Conservation (phyloP, 805 yeast genomes). For the Wickerhamiella lipophila region DNA sequence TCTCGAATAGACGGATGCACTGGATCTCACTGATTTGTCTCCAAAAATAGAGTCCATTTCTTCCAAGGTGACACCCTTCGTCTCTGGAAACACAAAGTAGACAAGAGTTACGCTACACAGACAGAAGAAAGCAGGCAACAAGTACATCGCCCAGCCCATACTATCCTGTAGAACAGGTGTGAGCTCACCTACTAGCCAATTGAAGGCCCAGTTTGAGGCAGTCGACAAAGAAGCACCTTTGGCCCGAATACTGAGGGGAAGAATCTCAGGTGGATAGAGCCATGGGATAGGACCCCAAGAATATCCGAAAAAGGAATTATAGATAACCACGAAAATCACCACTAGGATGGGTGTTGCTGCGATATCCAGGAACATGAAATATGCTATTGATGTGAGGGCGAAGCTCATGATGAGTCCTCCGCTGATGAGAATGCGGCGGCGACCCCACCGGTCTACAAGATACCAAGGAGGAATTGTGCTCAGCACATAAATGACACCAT, state of each 20-base stretch:
- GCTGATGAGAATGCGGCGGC: slow-evolving; percentile 66
- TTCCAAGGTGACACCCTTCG: slow-evolving; percentile 76
- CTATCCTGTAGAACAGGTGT: slow-evolving; percentile 72
- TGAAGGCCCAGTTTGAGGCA: slow-evolving; percentile 87
- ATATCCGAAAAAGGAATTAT: slow-evolving; percentile 71
- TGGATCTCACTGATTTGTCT: slow-evolving; percentile 34
- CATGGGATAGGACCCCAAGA: slow-evolving; percentile 95
- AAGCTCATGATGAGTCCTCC: slow-evolving; percentile 75
- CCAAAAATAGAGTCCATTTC: slow-evolving; percentile 89
- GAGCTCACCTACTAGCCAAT: slow-evolving; percentile 83
- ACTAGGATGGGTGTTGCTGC: slow-evolving; percentile 54
- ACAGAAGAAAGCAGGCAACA: slow-evolving; percentile 73
- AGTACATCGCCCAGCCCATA: slow-evolving; percentile 68
- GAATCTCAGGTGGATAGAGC: slow-evolving; percentile 74
- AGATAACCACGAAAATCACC: slow-evolving; percentile 62
- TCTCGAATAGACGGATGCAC: slow-evolving; percentile 14
- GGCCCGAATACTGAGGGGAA: slow-evolving; percentile 73
- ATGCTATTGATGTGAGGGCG: slow-evolving; percentile 52
- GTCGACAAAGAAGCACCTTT: slow-evolving; percentile 85
- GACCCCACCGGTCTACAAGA: slow-evolving; percentile 81
- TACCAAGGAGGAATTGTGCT: slow-evolving; percentile 86
- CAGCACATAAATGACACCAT: slow-evolving; percentile 44
- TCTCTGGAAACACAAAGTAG: slow-evolving; percentile 68
- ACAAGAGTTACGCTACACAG: slow-evolving; percentile 61
- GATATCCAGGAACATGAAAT: slow-evolving; percentile 40